These are phyloP conservation scores for Rhynchospora tenuis DNA, from an alignment of 176 grass and related monocot species.

Conservation along the genomic window DNA sequence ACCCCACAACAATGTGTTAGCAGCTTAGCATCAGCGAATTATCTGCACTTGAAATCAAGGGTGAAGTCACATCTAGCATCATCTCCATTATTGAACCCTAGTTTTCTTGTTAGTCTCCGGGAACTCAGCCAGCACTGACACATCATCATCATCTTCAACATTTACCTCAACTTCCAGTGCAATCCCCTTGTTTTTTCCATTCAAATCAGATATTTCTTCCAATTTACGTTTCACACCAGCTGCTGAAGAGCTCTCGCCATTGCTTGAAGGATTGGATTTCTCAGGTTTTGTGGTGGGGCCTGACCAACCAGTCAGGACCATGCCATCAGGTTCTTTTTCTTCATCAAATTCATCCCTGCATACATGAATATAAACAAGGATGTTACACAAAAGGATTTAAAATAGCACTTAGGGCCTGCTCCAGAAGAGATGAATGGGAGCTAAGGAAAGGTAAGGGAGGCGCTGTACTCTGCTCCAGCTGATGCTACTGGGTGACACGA, in stretches of 20 bases:
- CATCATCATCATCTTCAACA: constrained; percentile 49
- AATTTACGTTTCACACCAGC: constrained; percentile 74
- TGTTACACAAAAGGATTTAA: not conserved
- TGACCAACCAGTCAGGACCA: constrained; percentile 85
- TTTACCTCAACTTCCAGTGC: constrained; percentile 64
- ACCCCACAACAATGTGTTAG: constrained; percentile 3
- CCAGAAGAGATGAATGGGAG: too few species aligned
- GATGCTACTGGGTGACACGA: too few species aligned
- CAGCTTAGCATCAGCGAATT: constrained; percentile 22
- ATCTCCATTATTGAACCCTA: constrained; percentile 52
- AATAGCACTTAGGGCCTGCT: too few species aligned
- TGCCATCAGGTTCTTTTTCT: constrained; percentile 89
- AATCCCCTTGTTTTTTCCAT: constrained; percentile 32
- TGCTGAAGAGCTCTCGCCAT: constrained; percentile 43
- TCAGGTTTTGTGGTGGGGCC: constrained; percentile 36
- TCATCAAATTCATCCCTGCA: constrained; percentile 88
- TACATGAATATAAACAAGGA: constrained; percentile 16
- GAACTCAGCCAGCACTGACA: constrained; percentile 40
- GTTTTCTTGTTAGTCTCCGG: constrained; percentile 56
- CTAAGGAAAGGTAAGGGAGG: too few species aligned
- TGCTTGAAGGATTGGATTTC: constrained; percentile 22
- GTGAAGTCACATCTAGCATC: not conserved
- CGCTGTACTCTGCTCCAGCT: too few species aligned
- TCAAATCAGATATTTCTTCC: constrained; percentile 42
- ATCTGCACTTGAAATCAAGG: constrained; percentile 5